Percentiles rank a stretch among this genome's conserved stretches.
Evolutionary conservation across 257 asterid species (phyloP).

Genomic region (Fraxinus quadrangulata): DNA sequence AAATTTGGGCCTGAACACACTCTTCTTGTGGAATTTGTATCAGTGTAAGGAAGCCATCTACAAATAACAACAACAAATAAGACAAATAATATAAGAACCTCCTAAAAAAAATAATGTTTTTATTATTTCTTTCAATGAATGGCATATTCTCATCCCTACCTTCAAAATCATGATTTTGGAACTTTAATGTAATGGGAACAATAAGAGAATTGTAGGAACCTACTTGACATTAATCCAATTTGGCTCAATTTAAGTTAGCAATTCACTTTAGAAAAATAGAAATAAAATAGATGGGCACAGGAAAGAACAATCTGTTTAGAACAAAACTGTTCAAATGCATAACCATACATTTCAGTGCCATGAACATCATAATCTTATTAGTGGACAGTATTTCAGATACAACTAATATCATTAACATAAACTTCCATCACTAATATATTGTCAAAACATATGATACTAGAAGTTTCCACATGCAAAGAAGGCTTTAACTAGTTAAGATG

Average conservation of each 20-base stretch:
- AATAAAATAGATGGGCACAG: not conserved
- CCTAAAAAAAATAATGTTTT: not conserved
- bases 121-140: not conserved
- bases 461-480: not conserved
- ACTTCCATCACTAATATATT: not conserved
- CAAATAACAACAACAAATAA: too few relatives aligned
- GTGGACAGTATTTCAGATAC: not conserved
- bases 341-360: not conserved
- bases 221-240: not conserved
- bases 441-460: not conserved
- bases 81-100: too few relatives aligned
- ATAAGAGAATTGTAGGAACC: not conserved
- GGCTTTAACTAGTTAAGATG: not conserved
- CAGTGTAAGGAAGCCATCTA: too few relatives aligned
- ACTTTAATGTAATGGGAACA: not conserved
- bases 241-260: not conserved
- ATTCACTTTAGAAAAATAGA: not conserved
- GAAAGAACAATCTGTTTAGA: not conserved
- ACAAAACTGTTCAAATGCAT: not conserved
- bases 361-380: not conserved
- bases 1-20: too few relatives aligned
- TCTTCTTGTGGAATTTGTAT: too few relatives aligned
- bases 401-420: not conserved
- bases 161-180: not conserved
- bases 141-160: not conserved